Percentiles rank a stretch among this genome's conserved stretches.
Conservation (phyloP, 73 alveolate species). For the Uronychia binucleata region DNA sequence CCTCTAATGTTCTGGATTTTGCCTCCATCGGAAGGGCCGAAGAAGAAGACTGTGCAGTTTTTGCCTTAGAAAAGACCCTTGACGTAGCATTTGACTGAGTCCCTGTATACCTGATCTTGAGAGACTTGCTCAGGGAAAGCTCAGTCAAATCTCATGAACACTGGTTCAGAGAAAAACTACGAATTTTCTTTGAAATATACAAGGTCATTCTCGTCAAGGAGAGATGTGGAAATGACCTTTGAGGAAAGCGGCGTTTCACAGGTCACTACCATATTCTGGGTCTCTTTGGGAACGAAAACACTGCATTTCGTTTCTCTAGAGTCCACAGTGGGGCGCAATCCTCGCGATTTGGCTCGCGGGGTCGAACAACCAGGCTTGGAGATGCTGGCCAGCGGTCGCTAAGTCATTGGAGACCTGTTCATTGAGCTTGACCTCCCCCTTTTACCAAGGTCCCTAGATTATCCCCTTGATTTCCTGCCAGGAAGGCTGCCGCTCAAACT, state of each 20-base stretch:
- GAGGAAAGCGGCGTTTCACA: not conserved
- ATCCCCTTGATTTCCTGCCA: too few relatives aligned
- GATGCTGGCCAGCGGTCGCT: too few relatives aligned
- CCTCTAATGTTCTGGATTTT: conserved; percentile 64
- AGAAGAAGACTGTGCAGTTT: conserved; percentile 22
- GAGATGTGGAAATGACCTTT: not conserved
- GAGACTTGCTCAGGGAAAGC: not conserved
- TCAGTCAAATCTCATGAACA: not conserved
- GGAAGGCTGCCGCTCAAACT: too few relatives aligned
- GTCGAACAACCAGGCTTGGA: too few relatives aligned
- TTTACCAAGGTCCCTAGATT: too few relatives aligned
- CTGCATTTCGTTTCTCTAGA: too few relatives aligned
- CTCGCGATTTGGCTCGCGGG: too few relatives aligned
- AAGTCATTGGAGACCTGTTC: too few relatives aligned
- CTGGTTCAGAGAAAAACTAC: not conserved
- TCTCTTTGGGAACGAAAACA: not conserved
- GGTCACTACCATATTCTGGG: not conserved
- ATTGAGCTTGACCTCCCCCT: too few relatives aligned
- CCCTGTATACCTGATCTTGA: not conserved
- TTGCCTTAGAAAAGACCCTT: conserved; percentile 19
- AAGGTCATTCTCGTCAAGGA: not conserved
- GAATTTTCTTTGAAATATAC: not conserved
- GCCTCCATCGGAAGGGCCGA: conserved; percentile 67
- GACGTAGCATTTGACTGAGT: too few relatives aligned
- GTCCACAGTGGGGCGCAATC: too few relatives aligned